Conservation (phyloP, 2,329 filamentous ascomycete genomes). For the Aureobasidium lini region DNA sequence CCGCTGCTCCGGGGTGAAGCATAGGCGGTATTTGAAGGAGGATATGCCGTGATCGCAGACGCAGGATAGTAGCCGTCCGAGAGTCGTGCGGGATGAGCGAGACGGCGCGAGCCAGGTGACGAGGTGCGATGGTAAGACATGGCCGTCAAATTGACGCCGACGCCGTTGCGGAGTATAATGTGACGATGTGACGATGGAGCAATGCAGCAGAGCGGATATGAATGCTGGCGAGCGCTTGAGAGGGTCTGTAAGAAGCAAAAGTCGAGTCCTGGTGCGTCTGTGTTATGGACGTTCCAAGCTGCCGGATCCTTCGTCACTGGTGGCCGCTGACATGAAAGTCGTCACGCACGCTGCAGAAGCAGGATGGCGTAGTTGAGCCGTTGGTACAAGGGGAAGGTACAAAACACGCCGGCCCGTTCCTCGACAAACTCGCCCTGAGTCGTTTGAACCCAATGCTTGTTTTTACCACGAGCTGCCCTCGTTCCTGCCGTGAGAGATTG, state of each 20-base stretch:
- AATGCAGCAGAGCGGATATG: neutral
- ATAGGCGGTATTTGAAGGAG: conserved; percentile 17
- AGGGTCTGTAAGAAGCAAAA: neutral
- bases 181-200: neutral
- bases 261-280: conserved; percentile 6
- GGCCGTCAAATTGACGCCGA: neutral
- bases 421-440: neutral
- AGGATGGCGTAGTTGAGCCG: conserved; percentile 4
- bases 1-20: conserved; percentile 27
- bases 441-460: neutral
- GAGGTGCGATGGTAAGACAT: conserved; percentile 26
- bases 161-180: neutral
- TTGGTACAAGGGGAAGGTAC: neutral
- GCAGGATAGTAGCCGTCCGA: conserved; percentile 24
- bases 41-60: neutral
- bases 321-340: conserved; percentile 4
- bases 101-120: conserved; percentile 28
- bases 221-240: neutral
- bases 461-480: neutral
- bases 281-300: conserved; percentile 2
- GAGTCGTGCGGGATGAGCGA: conserved; percentile 26
- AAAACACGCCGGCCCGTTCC: neutral
- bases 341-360: conserved; percentile 6
- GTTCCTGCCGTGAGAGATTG: neutral
- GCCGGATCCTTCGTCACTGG: neutral